Evolutionary conservation across 2,329 filamentous ascomycete species (phyloP).

Genomic region (Nemania abortiva): DNA sequence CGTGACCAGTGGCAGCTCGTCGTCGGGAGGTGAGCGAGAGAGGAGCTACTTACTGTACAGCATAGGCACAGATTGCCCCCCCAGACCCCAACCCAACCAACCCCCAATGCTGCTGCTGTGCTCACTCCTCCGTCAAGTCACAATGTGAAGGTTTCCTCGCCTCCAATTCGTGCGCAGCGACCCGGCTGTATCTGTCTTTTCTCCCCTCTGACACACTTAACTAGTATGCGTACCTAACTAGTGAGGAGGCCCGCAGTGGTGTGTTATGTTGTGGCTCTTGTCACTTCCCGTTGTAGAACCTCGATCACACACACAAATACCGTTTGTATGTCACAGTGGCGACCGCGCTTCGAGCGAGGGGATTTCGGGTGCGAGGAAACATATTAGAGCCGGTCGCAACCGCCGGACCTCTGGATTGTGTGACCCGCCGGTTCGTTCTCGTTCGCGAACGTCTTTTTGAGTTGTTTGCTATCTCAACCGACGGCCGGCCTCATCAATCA

Average conservation of each 20-base stretch:
- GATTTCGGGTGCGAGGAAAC: slow-evolving; percentile 10
- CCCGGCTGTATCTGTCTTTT: slow-evolving; percentile 25
- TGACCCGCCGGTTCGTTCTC: slow-evolving; percentile 26
- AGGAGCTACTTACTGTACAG: no score
- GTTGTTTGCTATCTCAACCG: slow-evolving; percentile 17
- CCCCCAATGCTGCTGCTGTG: slow-evolving; percentile 24
- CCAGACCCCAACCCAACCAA: slow-evolving; percentile 20
- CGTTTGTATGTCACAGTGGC: slow-evolving; percentile 30
- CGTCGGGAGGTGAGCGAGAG: slow-evolving; percentile 28
- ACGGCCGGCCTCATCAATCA: slow-evolving; percentile 21
- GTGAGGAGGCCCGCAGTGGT: slow-evolving; percentile 17
- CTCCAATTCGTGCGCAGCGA: slow-evolving; percentile 14
- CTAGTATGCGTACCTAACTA: slow-evolving; percentile 1
- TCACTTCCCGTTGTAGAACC: slow-evolving; percentile 11
- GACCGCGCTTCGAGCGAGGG: slow-evolving; percentile 31
- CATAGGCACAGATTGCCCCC: slow-evolving; percentile 7
- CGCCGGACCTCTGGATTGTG: slow-evolving; percentile 17
- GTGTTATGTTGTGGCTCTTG: slow-evolving; percentile 13
- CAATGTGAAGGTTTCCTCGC: slow-evolving; percentile 21
- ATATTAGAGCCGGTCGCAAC: slow-evolving; percentile 14
- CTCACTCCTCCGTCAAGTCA: slow-evolving; percentile 32
- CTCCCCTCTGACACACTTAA: background rate
- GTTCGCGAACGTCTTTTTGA: slow-evolving; percentile 5
- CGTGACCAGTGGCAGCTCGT: slow-evolving; percentile 33
- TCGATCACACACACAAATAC: slow-evolving; percentile 23